A percentile compares a stretch with the other conserved stretches of the same genome.
Conservation (phyloP, 305 asterid species). For the Andrographis paniculata region DNA sequence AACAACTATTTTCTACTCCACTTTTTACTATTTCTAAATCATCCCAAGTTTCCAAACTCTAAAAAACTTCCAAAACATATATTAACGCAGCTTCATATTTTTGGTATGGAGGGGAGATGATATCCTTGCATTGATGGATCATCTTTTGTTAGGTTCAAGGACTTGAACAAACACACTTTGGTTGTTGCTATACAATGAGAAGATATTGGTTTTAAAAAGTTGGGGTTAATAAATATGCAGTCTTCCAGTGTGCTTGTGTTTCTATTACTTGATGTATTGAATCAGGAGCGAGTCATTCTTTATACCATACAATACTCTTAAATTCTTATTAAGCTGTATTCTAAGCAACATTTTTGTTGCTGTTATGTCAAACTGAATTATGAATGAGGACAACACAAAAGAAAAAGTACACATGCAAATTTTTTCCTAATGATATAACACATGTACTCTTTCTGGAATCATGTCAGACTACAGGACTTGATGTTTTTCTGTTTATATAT, state of each 20-base stretch:
- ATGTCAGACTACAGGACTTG: not conserved
- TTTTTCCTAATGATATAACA: not conserved
- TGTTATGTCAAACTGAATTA: slow-evolving; percentile 4
- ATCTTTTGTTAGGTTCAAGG: too few species aligned
- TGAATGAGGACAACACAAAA: slow-evolving; percentile 7
- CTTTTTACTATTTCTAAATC: not conserved
- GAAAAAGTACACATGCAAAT: slow-evolving; percentile 6
- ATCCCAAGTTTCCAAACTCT: too few species aligned
- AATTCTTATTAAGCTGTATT: not conserved
- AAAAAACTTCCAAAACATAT: too few species aligned
- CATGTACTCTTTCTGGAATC: not conserved
- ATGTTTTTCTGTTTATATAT: slow-evolving; percentile 7
- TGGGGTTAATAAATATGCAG: too few species aligned
- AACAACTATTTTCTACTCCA: too few species aligned
- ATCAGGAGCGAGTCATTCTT: not conserved
- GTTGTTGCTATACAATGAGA: too few species aligned
- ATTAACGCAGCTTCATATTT: too few species aligned
- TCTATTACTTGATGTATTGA: not conserved
- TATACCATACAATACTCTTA: not conserved
- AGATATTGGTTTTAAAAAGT: too few species aligned
- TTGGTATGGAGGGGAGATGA: too few species aligned
- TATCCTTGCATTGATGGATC: too few species aligned
- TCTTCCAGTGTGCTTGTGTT: not conserved
- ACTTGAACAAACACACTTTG: too few species aligned
- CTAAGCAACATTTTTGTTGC: not conserved